phyloP scores from a whole-genome alignment of 805 yeast species.

The Candida coleopterorum region DNA sequence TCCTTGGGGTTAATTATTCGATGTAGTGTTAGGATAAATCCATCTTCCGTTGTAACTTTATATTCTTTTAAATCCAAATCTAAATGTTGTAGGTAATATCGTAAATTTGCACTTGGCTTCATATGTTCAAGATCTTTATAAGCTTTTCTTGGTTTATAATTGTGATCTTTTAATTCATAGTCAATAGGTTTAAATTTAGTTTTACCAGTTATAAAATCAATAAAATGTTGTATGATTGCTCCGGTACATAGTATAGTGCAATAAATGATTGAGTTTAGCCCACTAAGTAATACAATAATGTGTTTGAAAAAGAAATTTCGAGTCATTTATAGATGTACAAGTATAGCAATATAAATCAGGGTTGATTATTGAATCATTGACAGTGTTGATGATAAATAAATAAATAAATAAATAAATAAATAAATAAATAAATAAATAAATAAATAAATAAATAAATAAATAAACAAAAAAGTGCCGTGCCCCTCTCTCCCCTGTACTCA shows the following conservation, averaged over 20 bases:
- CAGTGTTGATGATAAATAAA: no score
- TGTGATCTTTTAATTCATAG: constrained; percentile 14
- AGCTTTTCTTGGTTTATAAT: constrained; percentile 29
- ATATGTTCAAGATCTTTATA: constrained; percentile 30
- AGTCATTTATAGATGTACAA: no score
- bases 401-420: no score
- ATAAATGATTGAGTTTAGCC: constrained; percentile 26
- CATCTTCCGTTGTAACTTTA: constrained; percentile 70
- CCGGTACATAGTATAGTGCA: constrained; percentile 20
- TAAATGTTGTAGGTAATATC: constrained; percentile 62
- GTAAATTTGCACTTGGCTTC: constrained; percentile 42
- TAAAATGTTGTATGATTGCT: constrained; percentile 27
- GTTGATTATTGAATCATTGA: no score
- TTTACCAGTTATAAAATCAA: constrained; percentile 23
- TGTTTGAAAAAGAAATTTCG: constrained; percentile 9
- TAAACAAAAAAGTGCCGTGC: no score
- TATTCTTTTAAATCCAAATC: constrained; percentile 58
- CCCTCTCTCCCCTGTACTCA: no score
- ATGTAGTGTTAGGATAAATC: constrained; percentile 64
- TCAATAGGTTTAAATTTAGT: constrained; percentile 24
- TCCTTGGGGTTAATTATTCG: constrained; percentile 52
- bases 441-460: no score
- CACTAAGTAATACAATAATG: constrained; percentile 20
- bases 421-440: no score
- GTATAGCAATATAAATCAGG: no score